A percentile compares a stretch with the other conserved stretches of the same genome.
Evolutionary conservation across 345 rosid species (phyloP).

Genomic region (Populus deltoides): DNA sequence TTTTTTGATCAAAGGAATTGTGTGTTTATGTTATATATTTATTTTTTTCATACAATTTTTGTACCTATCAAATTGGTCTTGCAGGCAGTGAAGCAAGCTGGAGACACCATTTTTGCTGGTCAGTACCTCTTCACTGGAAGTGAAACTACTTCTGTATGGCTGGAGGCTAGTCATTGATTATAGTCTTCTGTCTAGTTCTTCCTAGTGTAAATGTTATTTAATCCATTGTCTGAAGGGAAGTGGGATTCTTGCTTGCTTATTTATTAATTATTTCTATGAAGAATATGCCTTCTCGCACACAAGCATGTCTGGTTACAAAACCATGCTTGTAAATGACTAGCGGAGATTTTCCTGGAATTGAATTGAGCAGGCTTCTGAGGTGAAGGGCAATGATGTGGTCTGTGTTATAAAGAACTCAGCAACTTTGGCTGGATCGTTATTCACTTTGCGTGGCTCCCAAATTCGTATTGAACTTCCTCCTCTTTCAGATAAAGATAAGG

Average conservation of each 20-base stretch:
- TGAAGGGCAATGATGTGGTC: slow-evolving; percentile 42
- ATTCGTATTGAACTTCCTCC: slow-evolving; percentile 52
- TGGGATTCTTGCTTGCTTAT: not conserved
- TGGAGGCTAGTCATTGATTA: slow-evolving; percentile 48
- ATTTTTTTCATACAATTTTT: not conserved
- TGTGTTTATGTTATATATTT: not conserved
- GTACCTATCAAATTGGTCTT: slow-evolving; percentile 23
- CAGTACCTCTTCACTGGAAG: slow-evolving; percentile 96
- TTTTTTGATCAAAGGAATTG: not conserved
- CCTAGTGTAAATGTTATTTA: too few species aligned
- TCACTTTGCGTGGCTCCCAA: slow-evolving; percentile 70
- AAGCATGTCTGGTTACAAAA: not conserved
- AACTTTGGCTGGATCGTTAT: slow-evolving; percentile 81
- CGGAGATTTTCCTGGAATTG: not conserved
- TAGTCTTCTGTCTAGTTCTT: not conserved
- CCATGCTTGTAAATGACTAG: not conserved
- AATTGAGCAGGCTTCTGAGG: slow-evolving; percentile 66
- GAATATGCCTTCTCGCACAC: not conserved
- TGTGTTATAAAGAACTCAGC: slow-evolving; percentile 78
- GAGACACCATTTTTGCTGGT: slow-evolving; percentile 92
- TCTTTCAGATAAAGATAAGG: slow-evolving; percentile 82
- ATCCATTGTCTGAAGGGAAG: not conserved
- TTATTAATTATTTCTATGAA: not conserved
- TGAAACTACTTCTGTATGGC: slow-evolving; percentile 97
- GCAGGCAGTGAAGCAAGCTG: slow-evolving; percentile 84